phyloP scores from a whole-genome alignment of 1,284 basidiomycete genomes.

The Coniferiporia weirii region DNA sequence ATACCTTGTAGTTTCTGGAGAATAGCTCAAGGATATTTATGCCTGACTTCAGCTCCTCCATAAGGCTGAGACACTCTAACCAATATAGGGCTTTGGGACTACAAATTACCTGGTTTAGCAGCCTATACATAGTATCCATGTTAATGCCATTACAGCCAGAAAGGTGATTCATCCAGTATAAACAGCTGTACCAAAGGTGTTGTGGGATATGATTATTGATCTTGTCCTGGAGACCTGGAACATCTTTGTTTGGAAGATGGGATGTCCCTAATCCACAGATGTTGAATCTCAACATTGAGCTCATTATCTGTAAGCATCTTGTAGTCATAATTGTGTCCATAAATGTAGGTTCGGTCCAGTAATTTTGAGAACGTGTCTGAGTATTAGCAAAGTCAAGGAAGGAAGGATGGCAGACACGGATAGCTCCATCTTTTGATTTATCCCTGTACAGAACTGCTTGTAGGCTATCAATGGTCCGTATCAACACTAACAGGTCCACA shows the following conservation, averaged over 20 bases:
- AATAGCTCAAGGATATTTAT: not conserved
- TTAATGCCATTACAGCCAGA: not conserved
- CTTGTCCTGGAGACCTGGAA: conserved; percentile 19
- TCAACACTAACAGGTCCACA: not conserved
- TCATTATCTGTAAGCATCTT: conserved; percentile 26
- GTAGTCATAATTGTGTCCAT: conserved; percentile 6
- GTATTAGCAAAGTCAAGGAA: conserved; percentile 2
- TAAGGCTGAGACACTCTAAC: conserved; percentile 2
- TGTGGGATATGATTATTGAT: not conserved
- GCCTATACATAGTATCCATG: not conserved
- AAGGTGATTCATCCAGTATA: conserved; percentile 1
- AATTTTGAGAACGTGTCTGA: not conserved
- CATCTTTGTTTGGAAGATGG: conserved; percentile 22
- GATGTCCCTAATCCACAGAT: conserved; percentile 29
- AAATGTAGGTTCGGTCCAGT: not conserved
- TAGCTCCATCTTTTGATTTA: not conserved
- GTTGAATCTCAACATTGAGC: conserved; percentile 31
- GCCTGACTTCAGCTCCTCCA: not conserved
- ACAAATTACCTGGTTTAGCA: not conserved
- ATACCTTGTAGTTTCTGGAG: not conserved
- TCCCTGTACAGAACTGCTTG: not conserved
- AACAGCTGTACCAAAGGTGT: not conserved
- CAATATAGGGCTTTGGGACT: not conserved
- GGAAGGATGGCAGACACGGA: conserved; percentile 10
- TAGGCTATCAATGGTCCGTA: not conserved